These are phyloP conservation scores for Tolypocladium cylindrosporum DNA, from an alignment of 2,329 filamentous ascomycete species.

Conservation along the genomic window DNA sequence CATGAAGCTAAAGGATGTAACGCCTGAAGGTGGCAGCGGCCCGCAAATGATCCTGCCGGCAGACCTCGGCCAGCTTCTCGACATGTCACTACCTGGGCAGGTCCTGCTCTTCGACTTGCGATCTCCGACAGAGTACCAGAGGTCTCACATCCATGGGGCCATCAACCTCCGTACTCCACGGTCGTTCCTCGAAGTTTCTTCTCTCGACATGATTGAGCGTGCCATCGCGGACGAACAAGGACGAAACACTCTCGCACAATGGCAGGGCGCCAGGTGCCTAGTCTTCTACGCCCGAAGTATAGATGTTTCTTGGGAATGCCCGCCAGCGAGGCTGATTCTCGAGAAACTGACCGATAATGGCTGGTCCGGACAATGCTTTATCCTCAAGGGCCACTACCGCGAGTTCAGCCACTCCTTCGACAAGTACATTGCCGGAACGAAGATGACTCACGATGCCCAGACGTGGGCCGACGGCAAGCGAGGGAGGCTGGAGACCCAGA, in stretches of 20 bases:
- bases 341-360: conserved; percentile 34
- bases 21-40: conserved; percentile 18
- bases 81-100: conserved; percentile 36
- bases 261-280: conserved; percentile 35
- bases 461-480: conserved; percentile 24
- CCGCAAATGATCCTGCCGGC: conserved; percentile 40
- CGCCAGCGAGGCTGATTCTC: conserved; percentile 33
- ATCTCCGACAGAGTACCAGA: conserved; percentile 33
- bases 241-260: conserved; percentile 34
- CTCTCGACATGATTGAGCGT: conserved; percentile 40
- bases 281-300: conserved; percentile 43
- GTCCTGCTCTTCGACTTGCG: conserved; percentile 41
- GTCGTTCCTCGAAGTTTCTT: conserved; percentile 35
- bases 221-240: conserved; percentile 39
- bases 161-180: conserved; percentile 41
- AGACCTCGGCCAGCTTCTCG: conserved; percentile 38
- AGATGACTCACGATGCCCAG: conserved; percentile 29
- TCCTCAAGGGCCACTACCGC: conserved; percentile 45
- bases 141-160: conserved; percentile 40
- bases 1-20: conserved; percentile 28
- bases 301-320: conserved; percentile 41
- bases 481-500: conserved; percentile 6
- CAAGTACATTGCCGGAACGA: conserved; percentile 35
- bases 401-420: conserved; percentile 45
- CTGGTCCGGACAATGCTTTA: conserved; percentile 41